Evolutionary conservation across 2,329 filamentous ascomycete genomes (phyloP).

Genomic region (Pseudogymnoascus sp.): DNA sequence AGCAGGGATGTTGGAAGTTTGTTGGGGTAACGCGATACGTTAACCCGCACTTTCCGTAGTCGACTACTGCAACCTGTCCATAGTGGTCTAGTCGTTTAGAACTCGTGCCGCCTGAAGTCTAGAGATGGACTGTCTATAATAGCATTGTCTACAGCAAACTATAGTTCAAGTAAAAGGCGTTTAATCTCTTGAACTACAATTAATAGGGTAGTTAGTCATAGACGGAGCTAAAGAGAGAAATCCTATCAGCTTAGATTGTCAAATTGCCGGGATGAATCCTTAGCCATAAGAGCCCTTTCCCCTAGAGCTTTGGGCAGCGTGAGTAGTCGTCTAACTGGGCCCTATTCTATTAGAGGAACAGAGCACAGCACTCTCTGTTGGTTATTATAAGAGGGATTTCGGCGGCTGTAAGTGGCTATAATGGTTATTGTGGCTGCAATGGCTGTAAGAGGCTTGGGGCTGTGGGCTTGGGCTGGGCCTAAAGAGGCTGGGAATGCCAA

Average conservation of each 20-base stretch:
- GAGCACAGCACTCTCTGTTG: neutral
- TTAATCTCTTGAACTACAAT: neutral
- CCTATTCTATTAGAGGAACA: neutral
- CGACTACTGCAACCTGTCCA: neutral
- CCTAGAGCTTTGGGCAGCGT: neutral
- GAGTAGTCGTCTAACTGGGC: neutral
- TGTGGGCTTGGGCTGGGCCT: constrained; percentile 1
- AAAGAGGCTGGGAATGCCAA: neutral
- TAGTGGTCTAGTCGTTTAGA: neutral
- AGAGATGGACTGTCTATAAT: neutral
- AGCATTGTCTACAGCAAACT: neutral
- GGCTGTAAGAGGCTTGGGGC: constrained; percentile 3
- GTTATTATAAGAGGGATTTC: neutral
- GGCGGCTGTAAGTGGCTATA: neutral
- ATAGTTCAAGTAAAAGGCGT: neutral
- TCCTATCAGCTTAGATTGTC: neutral
- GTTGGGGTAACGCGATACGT: constrained; percentile 3
- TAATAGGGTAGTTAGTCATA: neutral
- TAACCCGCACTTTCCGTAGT: constrained; percentile 1
- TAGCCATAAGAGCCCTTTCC: neutral
- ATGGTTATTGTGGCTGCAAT: neutral
- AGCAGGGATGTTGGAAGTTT: neutral
- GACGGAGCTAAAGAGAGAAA: neutral
- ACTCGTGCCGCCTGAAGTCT: neutral
- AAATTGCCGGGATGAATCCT: neutral